Percentiles rank a stretch among this genome's conserved stretches.
phyloP scores from a whole-genome alignment of 2,329 filamentous ascomycete genomes.

The Thelonectria olida region DNA sequence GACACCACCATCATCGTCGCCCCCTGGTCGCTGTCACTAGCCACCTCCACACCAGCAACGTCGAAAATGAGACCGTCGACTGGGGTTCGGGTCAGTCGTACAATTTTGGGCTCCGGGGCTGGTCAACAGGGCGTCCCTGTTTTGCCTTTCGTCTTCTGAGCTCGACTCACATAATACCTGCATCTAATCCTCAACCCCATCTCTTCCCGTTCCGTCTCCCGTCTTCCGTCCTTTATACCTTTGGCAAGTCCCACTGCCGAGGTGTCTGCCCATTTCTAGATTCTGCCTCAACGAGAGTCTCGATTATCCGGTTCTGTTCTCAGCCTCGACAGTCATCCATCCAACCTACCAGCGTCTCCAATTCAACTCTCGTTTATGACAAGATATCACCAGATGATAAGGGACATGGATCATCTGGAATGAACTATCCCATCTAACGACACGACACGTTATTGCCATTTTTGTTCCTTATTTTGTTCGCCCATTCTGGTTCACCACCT shows the following conservation, averaged over 20 bases:
- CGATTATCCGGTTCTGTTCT: constrained; percentile 14
- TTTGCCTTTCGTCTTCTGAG: constrained; percentile 33
- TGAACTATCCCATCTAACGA: not conserved
- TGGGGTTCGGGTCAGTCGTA: constrained; percentile 41
- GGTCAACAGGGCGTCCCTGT: constrained; percentile 30
- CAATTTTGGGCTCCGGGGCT: constrained; percentile 39
- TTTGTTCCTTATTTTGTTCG: not conserved
- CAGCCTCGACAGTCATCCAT: constrained; percentile 20
- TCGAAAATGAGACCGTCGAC: constrained; percentile 41
- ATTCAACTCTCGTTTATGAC: constrained; percentile 5
- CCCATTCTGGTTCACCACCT: not conserved
- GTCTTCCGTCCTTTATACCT: constrained; percentile 24
- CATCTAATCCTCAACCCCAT: constrained; percentile 39
- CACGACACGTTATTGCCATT: not conserved
- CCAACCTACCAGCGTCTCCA: not conserved
- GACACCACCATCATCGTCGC: constrained; percentile 42
- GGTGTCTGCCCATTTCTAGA: constrained; percentile 25
- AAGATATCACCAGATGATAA: not conserved
- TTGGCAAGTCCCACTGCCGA: constrained; percentile 28
- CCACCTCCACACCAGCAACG: constrained; percentile 44
- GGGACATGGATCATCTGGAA: constrained; percentile 15
- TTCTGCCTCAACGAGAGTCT: constrained; percentile 12
- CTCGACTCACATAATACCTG: constrained; percentile 39
- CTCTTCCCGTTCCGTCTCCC: constrained; percentile 28
- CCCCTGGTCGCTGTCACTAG: constrained; percentile 43